Base-by-base conservation (phyloP, 371 early-diverging fungal species). In the Haplosporangium sp. region DNA sequence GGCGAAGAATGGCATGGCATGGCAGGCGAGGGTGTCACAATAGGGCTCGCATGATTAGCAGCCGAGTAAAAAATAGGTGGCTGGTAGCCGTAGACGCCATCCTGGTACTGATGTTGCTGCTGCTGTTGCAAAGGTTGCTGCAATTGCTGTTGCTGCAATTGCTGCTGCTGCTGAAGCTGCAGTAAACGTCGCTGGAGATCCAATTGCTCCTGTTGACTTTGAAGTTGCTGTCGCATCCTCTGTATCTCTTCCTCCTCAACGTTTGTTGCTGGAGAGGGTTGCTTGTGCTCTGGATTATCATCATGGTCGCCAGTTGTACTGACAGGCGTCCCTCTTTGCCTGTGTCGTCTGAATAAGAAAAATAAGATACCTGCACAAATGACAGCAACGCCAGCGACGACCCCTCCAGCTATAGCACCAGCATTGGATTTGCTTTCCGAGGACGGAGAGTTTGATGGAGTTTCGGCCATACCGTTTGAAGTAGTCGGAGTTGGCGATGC, bases 361-460 rank as follows among this genome's bases (percentile, higher is more conserved):
- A 71, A 55, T 7, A 77, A 51, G 1, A 63, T 62, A 2, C 21
- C 41, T 12, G 45, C 56, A 36, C 67, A 62, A 18, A 72, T 54
- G 11, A 68, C 46, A 0, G 69, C 73, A 1, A 79, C 48, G 23
- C 62, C 73, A 0, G 56, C 73, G 4, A 72, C 73, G 1, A 64
- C 55, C 8, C 67, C 62, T 53, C 71, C 77, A 13, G 77, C 77
- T 47, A 76, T 76, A 1, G 62, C 69, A 4, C 79, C 79, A 21
- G 68, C 65, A 55, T 55, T 54, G 2, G 64, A 48, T 23, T 36
- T 3, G 2, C 29, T 6, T 0, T 13, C 47, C 6, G 18, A 21
- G 1, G 6, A 20, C 10, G 43, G 52, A 13, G 58, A 20, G 29
- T 5, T 36, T 29, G 64, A 7, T 2, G n/a, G 23, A 0, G 8